Base-by-base conservation (phyloP, 1,284 basidiomycete genomes). In the Puccinia polysora region DNA sequence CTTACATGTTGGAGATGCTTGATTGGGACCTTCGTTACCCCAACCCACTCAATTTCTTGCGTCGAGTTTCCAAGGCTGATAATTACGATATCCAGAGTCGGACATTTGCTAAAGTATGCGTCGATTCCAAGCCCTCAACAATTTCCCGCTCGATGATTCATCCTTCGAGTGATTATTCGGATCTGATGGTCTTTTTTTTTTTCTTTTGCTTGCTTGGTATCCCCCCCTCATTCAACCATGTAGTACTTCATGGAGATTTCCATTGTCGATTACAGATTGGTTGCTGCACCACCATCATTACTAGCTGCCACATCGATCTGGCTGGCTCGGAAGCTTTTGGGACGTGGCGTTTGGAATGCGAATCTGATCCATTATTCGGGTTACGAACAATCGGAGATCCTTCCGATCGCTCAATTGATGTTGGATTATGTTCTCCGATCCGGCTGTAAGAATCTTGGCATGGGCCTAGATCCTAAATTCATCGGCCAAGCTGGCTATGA, bases 1-100 rank as follows among this genome's bases (percentile, higher is more conserved):
- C 89, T 68, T 97, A 97, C 80, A 87, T 98, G 73, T 83, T 98
- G 73, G 89, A 90, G 80, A 91, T 91, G 4, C 83, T 98, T 60
- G 87, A 91, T 73, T 98, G 91, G 85, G 90, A 96, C 80, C 79
- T 97, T 75, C 88, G 88, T 77, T 96, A 90, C 79, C 91, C 94
- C 49, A 95, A 91, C 80, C 93, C 94, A 0, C 89, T 97, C 78
- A 89, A 95, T 81, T 97, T 90, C 81, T 84, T 97, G 65, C 84
- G 94, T 43, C 85, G 93, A 58, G 88, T 93, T 74, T 93, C 90
- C 81, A 98, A 97, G 81, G 96, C 95, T 2, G 96, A 98, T 78
- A 89, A 90, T 74, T 97, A 95, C 80, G 90, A 97, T 78, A 86
- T 92, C 67, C 88, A 94, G 79, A 88, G 88, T 30, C 84, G 94